phyloP scores from a whole-genome alignment of 441 rosid species.

The Syzygium malaccense region DNA sequence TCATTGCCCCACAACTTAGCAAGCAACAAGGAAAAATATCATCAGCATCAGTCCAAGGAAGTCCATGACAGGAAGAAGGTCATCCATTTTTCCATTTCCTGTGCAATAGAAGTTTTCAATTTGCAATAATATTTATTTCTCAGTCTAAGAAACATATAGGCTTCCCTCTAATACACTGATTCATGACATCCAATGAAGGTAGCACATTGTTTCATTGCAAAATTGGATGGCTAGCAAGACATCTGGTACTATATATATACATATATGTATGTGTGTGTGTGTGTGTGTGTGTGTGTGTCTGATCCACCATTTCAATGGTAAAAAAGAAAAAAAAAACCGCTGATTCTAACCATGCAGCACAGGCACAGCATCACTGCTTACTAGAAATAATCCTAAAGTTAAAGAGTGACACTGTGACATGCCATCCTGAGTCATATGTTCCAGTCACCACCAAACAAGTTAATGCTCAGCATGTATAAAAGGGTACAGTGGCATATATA shows the following conservation, averaged over 20 bases:
- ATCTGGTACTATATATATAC: neutral
- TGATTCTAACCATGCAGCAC: neutral
- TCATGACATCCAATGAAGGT: neutral
- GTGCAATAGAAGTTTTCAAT: neutral
- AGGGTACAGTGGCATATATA: neutral
- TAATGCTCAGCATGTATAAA: neutral
- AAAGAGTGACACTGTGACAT: neutral
- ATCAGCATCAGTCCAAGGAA: neutral
- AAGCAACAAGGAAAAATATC: neutral
- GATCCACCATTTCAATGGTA: neutral
- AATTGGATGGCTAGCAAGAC: neutral
- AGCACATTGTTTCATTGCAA: neutral
- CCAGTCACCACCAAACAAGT: neutral
- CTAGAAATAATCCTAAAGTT: neutral
- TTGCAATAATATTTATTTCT: neutral
- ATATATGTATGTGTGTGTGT: neutral
- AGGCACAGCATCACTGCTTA: neutral
- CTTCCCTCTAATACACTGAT: neutral
- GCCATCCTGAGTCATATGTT: neutral
- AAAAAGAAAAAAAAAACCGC: neutral
- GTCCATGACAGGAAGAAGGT: neutral
- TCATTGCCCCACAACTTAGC: constrained; percentile 73
- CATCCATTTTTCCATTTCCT: neutral
- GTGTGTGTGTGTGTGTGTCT: neutral
- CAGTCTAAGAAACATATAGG: neutral